Conservation (phyloP, 2,329 filamentous ascomycete species). For the Cladosporium sp. region DNA sequence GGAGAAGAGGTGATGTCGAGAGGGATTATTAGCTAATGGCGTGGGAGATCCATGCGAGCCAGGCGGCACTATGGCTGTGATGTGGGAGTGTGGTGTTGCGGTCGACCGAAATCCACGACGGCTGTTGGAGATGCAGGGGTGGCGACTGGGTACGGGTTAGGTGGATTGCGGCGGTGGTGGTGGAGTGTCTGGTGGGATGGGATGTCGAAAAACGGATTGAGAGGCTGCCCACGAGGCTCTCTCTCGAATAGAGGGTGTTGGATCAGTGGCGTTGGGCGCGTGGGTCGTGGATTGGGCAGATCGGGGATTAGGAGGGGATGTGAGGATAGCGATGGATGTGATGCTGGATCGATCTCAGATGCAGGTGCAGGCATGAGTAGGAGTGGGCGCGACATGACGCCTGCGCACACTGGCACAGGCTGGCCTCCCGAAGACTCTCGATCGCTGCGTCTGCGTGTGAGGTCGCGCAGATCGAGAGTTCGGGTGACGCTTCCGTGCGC, state of each 20-base stretch:
- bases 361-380: not conserved
- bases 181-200: not conserved
- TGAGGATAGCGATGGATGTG: not conserved
- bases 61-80: not conserved
- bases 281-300: not conserved
- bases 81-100: not conserved
- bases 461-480: constrained; percentile 15
- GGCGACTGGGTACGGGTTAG: not conserved
- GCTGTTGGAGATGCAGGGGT: not conserved
- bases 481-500: constrained; percentile 4
- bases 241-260: not conserved
- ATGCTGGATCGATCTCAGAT: not conserved
- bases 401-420: no score
- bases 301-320: not conserved
- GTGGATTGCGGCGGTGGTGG: not conserved
- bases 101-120: not conserved
- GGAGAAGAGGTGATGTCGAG: not conserved
- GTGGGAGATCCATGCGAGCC: constrained; percentile 16
- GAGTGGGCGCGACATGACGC: not conserved
- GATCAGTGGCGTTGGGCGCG: not conserved
- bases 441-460: constrained; percentile 5
- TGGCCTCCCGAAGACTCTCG: not conserved
- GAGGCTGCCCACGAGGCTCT: not conserved
- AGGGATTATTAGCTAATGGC: not conserved
- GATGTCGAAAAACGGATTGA: not conserved